A percentile compares a stretch with the other conserved stretches of the same genome.
phyloP scores from a whole-genome alignment of 2,329 filamentous ascomycete genomes.

The Microthyrium microscopicum region DNA sequence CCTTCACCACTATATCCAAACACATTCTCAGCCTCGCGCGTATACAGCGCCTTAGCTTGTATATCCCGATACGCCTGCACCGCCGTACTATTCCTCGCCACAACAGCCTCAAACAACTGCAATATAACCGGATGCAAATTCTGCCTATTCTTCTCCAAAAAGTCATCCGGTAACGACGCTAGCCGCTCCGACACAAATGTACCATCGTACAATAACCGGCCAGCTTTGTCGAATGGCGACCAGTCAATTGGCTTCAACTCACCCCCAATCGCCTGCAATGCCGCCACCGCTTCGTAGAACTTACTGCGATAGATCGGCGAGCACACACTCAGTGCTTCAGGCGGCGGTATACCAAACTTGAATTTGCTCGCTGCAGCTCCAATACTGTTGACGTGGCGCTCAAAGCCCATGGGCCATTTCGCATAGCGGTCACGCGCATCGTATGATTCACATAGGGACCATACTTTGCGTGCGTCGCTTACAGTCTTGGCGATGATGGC shows the following conservation, averaged over 20 bases:
- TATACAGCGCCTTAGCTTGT: slow-evolving; percentile 17
- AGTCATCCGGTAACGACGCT: slow-evolving; percentile 20
- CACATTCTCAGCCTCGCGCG: slow-evolving; percentile 16
- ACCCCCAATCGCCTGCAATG: slow-evolving; percentile 16
- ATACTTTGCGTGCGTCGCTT: slow-evolving; percentile 31
- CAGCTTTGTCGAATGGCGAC: slow-evolving; percentile 32
- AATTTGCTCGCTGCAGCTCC: slow-evolving; percentile 24
- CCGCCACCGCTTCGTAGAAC: slow-evolving; percentile 17
- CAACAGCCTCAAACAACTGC: slow-evolving; percentile 21
- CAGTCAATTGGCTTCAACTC: slow-evolving; percentile 17
- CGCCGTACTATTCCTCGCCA: slow-evolving; percentile 15
- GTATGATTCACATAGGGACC: slow-evolving; percentile 29
- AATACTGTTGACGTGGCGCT: slow-evolving; percentile 19
- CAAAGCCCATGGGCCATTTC: slow-evolving; percentile 21
- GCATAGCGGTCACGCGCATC: slow-evolving; percentile 36
- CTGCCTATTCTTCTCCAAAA: slow-evolving; percentile 17
- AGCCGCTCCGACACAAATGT: slow-evolving; percentile 41
- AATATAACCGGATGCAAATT: slow-evolving; percentile 33
- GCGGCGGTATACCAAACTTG: slow-evolving; percentile 32
- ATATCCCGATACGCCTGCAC: slow-evolving; percentile 19
- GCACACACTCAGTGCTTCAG: slow-evolving; percentile 26
- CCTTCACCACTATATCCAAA: slow-evolving; percentile 15
- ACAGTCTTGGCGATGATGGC: slow-evolving; percentile 35
- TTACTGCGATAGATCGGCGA: slow-evolving; percentile 21
- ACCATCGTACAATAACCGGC: slow-evolving; percentile 38